Evolutionary conservation across 2,329 filamentous ascomycete species (phyloP).

Genomic region (Microdochium bolleyi): DNA sequence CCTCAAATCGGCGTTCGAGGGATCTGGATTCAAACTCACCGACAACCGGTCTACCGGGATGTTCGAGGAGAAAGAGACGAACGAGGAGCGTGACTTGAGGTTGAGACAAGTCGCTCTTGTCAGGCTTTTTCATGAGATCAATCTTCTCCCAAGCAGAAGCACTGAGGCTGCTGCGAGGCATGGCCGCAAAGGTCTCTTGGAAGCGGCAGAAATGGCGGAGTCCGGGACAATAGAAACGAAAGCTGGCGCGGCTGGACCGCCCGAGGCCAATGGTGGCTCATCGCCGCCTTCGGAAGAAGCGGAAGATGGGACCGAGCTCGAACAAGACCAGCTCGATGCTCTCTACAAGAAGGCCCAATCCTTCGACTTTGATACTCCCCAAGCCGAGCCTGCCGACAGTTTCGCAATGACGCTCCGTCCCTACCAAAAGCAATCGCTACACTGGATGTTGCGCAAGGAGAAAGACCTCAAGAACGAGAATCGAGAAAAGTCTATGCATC

Average conservation of each 20-base stretch:
- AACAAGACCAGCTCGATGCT: constrained; percentile 90
- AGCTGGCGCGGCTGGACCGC: constrained; percentile 19
- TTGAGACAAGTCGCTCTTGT: constrained; percentile 82
- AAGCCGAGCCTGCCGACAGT: constrained; percentile 71
- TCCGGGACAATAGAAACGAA: constrained; percentile 47
- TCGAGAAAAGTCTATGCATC: constrained; percentile 82
- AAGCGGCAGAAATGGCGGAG: constrained; percentile 83
- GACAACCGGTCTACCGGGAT: constrained; percentile 65
- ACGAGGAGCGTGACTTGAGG: constrained; percentile 75
- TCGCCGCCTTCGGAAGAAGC: constrained; percentile 53
- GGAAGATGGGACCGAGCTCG: constrained; percentile 84
- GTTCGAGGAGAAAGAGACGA: constrained; percentile 79
- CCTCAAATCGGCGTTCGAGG: constrained; percentile 65
- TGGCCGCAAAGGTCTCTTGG: constrained; percentile 74
- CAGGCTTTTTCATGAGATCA: constrained; percentile 83
- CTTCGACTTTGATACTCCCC: constrained; percentile 88
- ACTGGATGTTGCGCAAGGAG: constrained; percentile 97
- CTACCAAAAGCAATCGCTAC: constrained; percentile 89
- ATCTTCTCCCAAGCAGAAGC: constrained; percentile 65
- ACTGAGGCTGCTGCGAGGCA: constrained; percentile 70
- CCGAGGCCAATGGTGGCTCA: constrained; percentile 22
- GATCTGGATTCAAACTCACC: constrained; percentile 50
- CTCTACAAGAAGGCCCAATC: constrained; percentile 94
- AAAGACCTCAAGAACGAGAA: constrained; percentile 62
- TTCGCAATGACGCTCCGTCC: constrained; percentile 80